Conservation (phyloP, 2,329 filamentous ascomycete species). For the Colletotrichum tropicicola region DNA sequence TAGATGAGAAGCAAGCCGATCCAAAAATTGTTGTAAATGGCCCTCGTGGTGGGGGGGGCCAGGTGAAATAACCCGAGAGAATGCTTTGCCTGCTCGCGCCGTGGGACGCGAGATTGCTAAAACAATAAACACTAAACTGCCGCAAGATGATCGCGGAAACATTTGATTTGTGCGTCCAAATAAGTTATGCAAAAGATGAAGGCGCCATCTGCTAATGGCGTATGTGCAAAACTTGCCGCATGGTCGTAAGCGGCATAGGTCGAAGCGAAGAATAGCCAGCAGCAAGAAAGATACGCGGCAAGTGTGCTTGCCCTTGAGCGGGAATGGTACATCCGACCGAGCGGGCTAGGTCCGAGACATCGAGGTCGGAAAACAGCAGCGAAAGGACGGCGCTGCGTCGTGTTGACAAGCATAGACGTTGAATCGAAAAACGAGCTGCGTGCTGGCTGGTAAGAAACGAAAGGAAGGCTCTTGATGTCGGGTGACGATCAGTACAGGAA, state of each 20-base stretch:
- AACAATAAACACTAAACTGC: conserved; percentile 33
- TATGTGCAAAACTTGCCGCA: conserved; percentile 22
- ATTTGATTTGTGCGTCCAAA: conserved; percentile 17
- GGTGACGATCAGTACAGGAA: conserved; percentile 50
- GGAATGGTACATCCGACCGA: conserved; percentile 4
- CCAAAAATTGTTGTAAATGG: conserved; percentile 16
- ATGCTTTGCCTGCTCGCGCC: conserved; percentile 25
- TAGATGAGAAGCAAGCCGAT: conserved; percentile 30
- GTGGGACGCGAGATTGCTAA: conserved; percentile 10
- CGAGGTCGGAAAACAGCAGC: conserved; percentile 38
- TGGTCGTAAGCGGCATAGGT: conserved; percentile 23
- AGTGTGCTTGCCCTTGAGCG: conserved; percentile 13
- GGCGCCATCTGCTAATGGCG: conserved; percentile 14
- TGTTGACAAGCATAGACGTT: conserved; percentile 24
- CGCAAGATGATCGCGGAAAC: not conserved
- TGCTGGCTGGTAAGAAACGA: conserved; percentile 29
- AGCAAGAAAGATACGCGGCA: conserved; percentile 15
- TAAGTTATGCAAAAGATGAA: conserved; percentile 14
- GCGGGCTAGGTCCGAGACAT: conserved; percentile 38
- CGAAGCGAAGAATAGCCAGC: conserved; percentile 29
- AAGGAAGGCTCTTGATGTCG: conserved; percentile 23
- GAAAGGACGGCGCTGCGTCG: conserved; percentile 15
- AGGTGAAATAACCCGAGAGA: conserved; percentile 7
- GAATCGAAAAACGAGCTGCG: conserved; percentile 24
- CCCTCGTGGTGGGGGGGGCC: conserved; percentile 9